A percentile compares a stretch with the other conserved stretches of the same genome.
phyloP scores from a whole-genome alignment of 108 stramenopile species.

The Nitzschia sp. region DNA sequence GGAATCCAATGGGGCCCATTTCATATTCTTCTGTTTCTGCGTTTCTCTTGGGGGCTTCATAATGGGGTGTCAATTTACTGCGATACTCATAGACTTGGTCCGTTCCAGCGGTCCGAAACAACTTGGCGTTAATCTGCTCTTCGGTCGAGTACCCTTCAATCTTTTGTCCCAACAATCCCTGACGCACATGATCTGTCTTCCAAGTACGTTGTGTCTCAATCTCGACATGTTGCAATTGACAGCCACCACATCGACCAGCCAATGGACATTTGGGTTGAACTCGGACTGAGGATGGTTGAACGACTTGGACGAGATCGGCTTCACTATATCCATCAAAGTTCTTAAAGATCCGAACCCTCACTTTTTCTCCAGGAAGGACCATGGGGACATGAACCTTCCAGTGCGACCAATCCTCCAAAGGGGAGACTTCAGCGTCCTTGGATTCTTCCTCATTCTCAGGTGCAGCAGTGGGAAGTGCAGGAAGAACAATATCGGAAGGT shows the following conservation, averaged over 20 bases:
- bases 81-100: constrained; percentile 89
- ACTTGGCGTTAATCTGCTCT: constrained; percentile 11
- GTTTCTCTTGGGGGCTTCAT: constrained; percentile 78
- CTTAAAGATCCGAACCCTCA: constrained; percentile 77
- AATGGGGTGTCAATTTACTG: constrained; percentile 95
- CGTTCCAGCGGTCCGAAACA: constrained; percentile 76
- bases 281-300: constrained; percentile 75
- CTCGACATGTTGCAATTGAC: constrained; percentile 95
- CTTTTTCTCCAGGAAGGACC: constrained; percentile 89
- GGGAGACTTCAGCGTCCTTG: too few relatives aligned
- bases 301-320: constrained; percentile 81
- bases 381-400: constrained; percentile 94
- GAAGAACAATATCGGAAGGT: constrained; percentile 2
- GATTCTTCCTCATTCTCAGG: not conserved
- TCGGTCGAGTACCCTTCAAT: constrained; percentile 42
- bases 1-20: constrained; percentile 78
- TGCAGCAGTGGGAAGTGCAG: not conserved
- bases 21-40: constrained; percentile 27
- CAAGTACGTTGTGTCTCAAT: constrained; percentile 86
- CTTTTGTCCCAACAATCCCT: constrained; percentile 52
- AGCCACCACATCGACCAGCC: constrained; percentile 89
- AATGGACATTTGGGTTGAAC: constrained; percentile 81
- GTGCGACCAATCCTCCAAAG: not conserved
- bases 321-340: constrained; percentile 86
- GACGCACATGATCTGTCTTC: constrained; percentile 90